Percentiles rank a stretch among this genome's conserved stretches.
Conservation (phyloP, 225 moss, liverwort and hornwort genomes). For the Marchantia polymorpha region DNA sequence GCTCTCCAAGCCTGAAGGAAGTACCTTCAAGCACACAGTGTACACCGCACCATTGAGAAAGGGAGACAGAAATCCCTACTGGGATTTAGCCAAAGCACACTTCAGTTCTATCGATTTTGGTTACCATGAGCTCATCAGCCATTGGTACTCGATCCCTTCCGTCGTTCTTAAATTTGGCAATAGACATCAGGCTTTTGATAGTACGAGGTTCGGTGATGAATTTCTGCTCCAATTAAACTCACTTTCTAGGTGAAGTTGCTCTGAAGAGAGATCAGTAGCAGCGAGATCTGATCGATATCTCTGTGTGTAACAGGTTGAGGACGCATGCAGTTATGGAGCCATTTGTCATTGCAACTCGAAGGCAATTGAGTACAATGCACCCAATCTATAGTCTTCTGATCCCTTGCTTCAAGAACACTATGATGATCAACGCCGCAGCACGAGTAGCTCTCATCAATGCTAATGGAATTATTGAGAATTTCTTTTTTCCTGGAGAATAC, state of each 20-base stretch:
- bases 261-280: background rate
- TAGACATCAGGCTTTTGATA: too few species aligned
- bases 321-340: constrained; percentile 22
- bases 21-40: constrained; percentile 10
- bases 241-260: background rate
- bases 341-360: constrained; percentile 16
- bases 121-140: constrained; percentile 35
- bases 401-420: constrained; percentile 15
- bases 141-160: constrained; percentile 25
- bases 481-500: background rate
- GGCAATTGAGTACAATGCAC: constrained; percentile 22
- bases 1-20: constrained; percentile 26
- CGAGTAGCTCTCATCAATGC: constrained; percentile 7
- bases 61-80: constrained; percentile 15
- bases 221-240: background rate
- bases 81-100: constrained; percentile 37
- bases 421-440: constrained; percentile 18
- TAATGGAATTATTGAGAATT: background rate
- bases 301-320: constrained; percentile 1
- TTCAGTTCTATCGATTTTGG: constrained; percentile 24
- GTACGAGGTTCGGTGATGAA: background rate
- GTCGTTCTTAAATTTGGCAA: too few species aligned
- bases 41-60: constrained; percentile 24
- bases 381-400: constrained; percentile 19
- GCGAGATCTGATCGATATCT: background rate